Evolutionary conservation across 768 basidiomycete species (phyloP).

Genomic region (Naematelia encephala): DNA sequence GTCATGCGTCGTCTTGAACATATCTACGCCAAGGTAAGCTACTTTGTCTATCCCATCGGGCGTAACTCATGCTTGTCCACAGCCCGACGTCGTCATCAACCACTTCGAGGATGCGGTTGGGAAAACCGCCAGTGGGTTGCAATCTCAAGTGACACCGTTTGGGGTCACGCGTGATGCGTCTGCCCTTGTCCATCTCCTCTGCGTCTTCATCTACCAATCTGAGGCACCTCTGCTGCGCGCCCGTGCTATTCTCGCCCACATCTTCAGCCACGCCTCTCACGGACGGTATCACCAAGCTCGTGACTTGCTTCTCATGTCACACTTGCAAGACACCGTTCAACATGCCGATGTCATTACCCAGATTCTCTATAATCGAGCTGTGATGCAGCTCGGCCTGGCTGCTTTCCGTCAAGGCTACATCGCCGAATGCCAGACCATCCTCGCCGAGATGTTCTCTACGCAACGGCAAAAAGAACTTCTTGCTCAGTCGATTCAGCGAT

Average conservation of each 20-base stretch:
- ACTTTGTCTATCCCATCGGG: background rate
- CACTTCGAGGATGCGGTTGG: slow-evolving; percentile 75
- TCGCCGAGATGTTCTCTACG: slow-evolving; percentile 93
- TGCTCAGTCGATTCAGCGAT: slow-evolving; percentile 92
- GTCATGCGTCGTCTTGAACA: slow-evolving; percentile 95
- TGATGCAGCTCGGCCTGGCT: slow-evolving; percentile 94
- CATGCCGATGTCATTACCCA: slow-evolving; percentile 96
- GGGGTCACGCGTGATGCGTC: slow-evolving; percentile 60
- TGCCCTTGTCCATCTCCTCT: slow-evolving; percentile 79
- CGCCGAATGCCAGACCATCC: slow-evolving; percentile 84
- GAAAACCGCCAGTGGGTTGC: slow-evolving; percentile 51
- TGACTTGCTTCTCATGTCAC: slow-evolving; percentile 98
- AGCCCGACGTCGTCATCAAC: slow-evolving; percentile 90
- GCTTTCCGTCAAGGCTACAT: slow-evolving; percentile 95
- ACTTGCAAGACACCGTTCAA: slow-evolving; percentile 92
- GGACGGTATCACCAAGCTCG: slow-evolving; percentile 95
- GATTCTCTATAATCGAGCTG: slow-evolving; percentile 94
- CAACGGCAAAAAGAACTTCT: slow-evolving; percentile 96
- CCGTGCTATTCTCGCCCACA: slow-evolving; percentile 94
- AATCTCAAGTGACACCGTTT: slow-evolving; percentile 62
- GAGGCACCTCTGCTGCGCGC: slow-evolving; percentile 89
- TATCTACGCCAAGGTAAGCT: slow-evolving; percentile 87
- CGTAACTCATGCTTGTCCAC: slow-evolving; percentile 21
- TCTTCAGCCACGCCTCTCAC: slow-evolving; percentile 93
- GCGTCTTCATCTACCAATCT: slow-evolving; percentile 87